phyloP scores from a whole-genome alignment of 495 filamentous ascomycete species.

The Xeromyces bisporus region DNA sequence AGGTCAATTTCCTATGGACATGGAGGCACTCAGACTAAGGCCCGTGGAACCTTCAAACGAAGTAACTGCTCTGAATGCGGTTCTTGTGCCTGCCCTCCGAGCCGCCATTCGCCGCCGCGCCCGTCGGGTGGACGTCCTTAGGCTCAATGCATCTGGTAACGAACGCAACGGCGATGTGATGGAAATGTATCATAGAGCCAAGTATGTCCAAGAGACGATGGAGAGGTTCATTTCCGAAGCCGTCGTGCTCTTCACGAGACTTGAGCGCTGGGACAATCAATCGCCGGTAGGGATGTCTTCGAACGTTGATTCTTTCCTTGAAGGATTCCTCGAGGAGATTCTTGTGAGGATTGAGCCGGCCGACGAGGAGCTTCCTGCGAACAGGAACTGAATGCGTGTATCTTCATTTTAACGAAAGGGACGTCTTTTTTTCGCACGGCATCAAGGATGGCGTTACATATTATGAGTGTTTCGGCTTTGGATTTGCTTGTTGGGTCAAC shows the following conservation, averaged over 20 bases:
- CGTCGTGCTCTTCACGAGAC: slow-evolving; percentile 60
- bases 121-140: slow-evolving; percentile 10
- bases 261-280: slow-evolving; percentile 69
- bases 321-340: slow-evolving; percentile 86
- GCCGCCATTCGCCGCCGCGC: slow-evolving; percentile 68
- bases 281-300: slow-evolving; percentile 83
- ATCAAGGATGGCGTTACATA: too few relatives aligned
- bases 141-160: slow-evolving; percentile 3
- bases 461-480: too few relatives aligned
- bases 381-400: neutral
- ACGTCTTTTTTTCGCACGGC: too few relatives aligned
- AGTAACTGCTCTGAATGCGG: slow-evolving; percentile 52
- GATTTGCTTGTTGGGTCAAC: too few relatives aligned
- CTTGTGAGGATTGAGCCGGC: slow-evolving; percentile 79
- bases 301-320: slow-evolving; percentile 69
- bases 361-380: slow-evolving; percentile 37
- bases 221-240: slow-evolving; percentile 61
- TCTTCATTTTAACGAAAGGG: too few relatives aligned
- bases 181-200: slow-evolving; percentile 27
- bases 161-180: slow-evolving; percentile 4
- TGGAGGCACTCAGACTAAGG: slow-evolving; percentile 6
- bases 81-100: slow-evolving; percentile 81
- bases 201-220: slow-evolving; percentile 68
- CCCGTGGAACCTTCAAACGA: slow-evolving; percentile 11
- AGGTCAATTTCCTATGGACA: too few relatives aligned